Percentiles rank a stretch among this genome's conserved stretches.
Evolutionary conservation across 192 early-diverging fungal genomes (phyloP).

Genomic region (Umbelopsis sp.): DNA sequence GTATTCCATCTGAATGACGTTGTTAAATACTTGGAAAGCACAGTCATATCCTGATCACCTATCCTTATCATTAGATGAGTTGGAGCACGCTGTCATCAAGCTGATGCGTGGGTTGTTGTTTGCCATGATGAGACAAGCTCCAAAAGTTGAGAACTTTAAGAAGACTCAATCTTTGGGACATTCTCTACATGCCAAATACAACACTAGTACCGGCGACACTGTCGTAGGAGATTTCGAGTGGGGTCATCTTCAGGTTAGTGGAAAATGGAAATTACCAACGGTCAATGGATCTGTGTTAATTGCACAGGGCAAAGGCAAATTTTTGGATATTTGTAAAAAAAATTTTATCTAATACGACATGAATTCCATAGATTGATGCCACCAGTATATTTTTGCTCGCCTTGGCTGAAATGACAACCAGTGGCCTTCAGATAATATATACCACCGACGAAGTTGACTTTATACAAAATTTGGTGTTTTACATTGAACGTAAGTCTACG

Average conservation of each 20-base stretch:
- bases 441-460: conserved; percentile 86
- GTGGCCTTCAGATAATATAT: conserved; percentile 73
- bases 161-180: conserved; percentile 73
- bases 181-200: conserved; percentile 89
- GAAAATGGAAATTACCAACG: neutral
- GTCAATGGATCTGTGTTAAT: neutral
- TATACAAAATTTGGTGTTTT: conserved; percentile 88
- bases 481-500: conserved; percentile 69
- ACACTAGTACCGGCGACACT: conserved; percentile 79
- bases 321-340: neutral
- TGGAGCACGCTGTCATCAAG: conserved; percentile 86
- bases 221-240: conserved; percentile 85
- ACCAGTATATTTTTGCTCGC: conserved; percentile 80
- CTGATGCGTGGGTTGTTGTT: conserved; percentile 84
- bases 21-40: neutral
- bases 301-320: neutral
- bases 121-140: conserved; percentile 81
- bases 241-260: conserved; percentile 78
- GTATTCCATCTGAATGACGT: conserved; percentile 25
- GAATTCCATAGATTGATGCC: conserved; percentile 65
- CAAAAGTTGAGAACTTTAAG: conserved; percentile 85
- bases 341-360: neutral
- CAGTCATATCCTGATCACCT: neutral
- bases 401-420: conserved; percentile 84
- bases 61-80: conserved; percentile 59